Conservation (phyloP, 768 basidiomycete genomes). For the Candolleomyces eurysporus region DNA sequence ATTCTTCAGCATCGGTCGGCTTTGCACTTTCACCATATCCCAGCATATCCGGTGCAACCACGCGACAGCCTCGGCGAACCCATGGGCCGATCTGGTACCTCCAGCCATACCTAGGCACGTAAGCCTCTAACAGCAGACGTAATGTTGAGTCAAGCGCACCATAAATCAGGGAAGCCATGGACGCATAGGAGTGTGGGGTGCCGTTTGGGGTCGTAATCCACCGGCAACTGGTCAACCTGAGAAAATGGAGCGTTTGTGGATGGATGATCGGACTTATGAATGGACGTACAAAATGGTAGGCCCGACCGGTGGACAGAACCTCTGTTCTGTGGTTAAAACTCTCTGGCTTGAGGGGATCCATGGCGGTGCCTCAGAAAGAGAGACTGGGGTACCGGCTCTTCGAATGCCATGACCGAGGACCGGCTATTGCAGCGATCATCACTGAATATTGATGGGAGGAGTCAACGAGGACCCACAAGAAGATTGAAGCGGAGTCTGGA, state of each 20-base stretch:
- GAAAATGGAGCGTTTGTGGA: not conserved
- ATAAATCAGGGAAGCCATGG: slow-evolving; percentile 78
- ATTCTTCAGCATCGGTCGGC: slow-evolving; percentile 51
- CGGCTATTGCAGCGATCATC: too few species aligned
- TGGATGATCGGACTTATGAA: not conserved
- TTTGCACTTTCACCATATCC: slow-evolving; percentile 71
- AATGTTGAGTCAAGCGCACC: slow-evolving; percentile 22
- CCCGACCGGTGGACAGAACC: slow-evolving; percentile 54
- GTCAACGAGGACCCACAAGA: too few species aligned
- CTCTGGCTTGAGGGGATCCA: slow-evolving; percentile 39
- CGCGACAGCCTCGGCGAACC: slow-evolving; percentile 59
- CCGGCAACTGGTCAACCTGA: slow-evolving; percentile 59
- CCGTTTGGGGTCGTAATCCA: slow-evolving; percentile 33
- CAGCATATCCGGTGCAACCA: slow-evolving; percentile 59
- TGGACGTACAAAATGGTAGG: slow-evolving; percentile 59
- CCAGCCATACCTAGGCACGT: slow-evolving; percentile 63
- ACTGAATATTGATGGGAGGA: too few species aligned
- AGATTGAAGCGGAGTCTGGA: slow-evolving; percentile 13
- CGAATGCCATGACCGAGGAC: too few species aligned
- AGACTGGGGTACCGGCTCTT: not conserved
- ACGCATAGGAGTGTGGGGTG: slow-evolving; percentile 63
- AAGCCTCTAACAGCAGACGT: not conserved
- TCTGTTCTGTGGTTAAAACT: slow-evolving; percentile 55
- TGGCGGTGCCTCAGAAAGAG: slow-evolving; percentile 19
- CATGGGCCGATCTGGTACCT: slow-evolving; percentile 71